Percentiles rank a stretch among this genome's conserved stretches.
phyloP scores from a whole-genome alignment of 1,139 yeast species.

The Zygosaccharomyces sapae region DNA sequence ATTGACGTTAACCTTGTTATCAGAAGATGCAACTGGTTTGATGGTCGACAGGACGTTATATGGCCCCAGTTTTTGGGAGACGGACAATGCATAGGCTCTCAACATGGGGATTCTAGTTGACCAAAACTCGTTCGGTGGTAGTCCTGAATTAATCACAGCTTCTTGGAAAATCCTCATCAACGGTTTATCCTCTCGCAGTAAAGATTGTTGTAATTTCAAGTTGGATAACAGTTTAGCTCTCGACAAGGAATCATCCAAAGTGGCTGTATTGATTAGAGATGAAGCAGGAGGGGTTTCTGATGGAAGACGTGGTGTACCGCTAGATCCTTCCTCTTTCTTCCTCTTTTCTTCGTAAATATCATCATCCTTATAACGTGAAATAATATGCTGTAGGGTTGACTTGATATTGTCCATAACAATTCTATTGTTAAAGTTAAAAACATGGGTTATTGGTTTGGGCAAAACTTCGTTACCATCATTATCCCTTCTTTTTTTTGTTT shows the following conservation, averaged over 20 bases:
- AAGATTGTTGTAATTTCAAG: slow-evolving; percentile 70
- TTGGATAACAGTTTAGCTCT: slow-evolving; percentile 56
- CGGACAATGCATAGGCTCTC: slow-evolving; percentile 79
- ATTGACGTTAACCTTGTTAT: slow-evolving; percentile 85
- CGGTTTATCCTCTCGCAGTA: slow-evolving; percentile 65
- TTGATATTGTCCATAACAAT: slow-evolving; percentile 74
- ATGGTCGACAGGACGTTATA: slow-evolving; percentile 91
- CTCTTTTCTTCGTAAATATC: slow-evolving; percentile 35
- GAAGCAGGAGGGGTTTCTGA: slow-evolving; percentile 17
- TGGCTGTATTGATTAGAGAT: slow-evolving; percentile 40
- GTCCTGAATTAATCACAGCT: slow-evolving; percentile 73
- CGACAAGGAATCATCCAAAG: slow-evolving; percentile 44
- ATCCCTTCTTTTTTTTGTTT: slow-evolving; percentile 28
- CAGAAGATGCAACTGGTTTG: slow-evolving; percentile 86
- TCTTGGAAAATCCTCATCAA: slow-evolving; percentile 78
- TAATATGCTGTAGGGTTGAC: slow-evolving; percentile 63
- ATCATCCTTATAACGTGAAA: slow-evolving; percentile 63
- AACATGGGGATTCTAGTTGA: slow-evolving; percentile 71
- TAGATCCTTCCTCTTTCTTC: slow-evolving; percentile 23
- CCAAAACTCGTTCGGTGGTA: slow-evolving; percentile 87
- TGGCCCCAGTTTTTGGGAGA: slow-evolving; percentile 84
- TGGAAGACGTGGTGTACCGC: slow-evolving; percentile 36
- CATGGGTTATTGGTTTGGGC: slow-evolving; percentile 43
- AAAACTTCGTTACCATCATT: slow-evolving; percentile 39
- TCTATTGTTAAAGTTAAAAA: slow-evolving; percentile 64